Evolutionary conservation across 2,329 filamentous ascomycete genomes (phyloP).

Genomic region (Dactylellina cionopaga): DNA sequence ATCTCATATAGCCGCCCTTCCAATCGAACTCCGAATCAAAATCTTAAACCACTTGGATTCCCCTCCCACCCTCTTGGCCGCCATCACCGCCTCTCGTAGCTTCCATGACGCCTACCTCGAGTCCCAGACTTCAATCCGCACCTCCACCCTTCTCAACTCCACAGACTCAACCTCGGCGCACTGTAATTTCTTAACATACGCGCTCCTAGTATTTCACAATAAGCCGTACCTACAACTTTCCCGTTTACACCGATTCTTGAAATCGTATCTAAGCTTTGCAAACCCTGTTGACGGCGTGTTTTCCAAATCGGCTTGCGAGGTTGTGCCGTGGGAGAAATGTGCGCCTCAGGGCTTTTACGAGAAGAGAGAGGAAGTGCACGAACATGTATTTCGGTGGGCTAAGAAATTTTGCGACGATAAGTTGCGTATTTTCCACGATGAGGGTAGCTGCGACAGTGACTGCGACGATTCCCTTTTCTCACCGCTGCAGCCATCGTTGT

Average conservation of each 20-base stretch:
- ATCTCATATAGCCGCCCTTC: conserved; percentile 10
- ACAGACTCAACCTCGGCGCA: conserved; percentile 10
- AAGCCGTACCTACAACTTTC: conserved; percentile 1
- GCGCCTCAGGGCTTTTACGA: conserved; percentile 10
- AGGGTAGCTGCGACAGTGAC: not conserved
- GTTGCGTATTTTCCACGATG: not conserved
- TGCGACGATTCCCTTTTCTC: not conserved
- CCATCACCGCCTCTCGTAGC: conserved; percentile 5
- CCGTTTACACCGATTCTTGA: conserved; percentile 2
- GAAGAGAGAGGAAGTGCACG: not conserved
- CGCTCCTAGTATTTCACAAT: conserved; percentile 20
- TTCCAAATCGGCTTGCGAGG: not conserved
- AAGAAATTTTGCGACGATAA: conserved; percentile 15
- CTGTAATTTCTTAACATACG: conserved; percentile 35
- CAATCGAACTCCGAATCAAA: conserved; percentile 42
- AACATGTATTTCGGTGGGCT: conserved; percentile 18
- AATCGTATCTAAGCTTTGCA: conserved; percentile 27
- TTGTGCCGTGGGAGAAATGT: conserved; percentile 17
- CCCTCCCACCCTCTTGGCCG: conserved; percentile 20
- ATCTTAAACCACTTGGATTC: conserved; percentile 22
- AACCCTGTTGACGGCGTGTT: conserved; percentile 12
- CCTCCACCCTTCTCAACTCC: conserved; percentile 19
- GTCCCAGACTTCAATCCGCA: conserved; percentile 14
- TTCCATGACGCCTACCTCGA: conserved; percentile 33
- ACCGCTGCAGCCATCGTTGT: not conserved